These are phyloP conservation scores for Ensete ventricosum DNA, from an alignment of 176 grass and related monocot genomes.

Conservation along the genomic window DNA sequence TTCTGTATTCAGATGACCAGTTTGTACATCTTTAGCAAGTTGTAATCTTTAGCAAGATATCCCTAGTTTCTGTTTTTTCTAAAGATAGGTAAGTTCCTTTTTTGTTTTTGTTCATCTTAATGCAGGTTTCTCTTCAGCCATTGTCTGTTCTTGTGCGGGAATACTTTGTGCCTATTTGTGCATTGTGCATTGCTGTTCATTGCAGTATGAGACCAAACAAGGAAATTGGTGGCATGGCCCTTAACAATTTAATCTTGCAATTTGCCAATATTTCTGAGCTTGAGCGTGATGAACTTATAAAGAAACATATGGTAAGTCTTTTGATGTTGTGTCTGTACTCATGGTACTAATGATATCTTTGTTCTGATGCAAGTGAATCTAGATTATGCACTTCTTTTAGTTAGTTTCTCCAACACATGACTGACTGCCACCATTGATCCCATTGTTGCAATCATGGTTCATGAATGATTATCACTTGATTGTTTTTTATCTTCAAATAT, in stretches of 20 bases:
- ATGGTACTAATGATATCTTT: neutral
- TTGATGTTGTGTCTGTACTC: neutral
- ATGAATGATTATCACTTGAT: neutral
- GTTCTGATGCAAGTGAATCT: neutral
- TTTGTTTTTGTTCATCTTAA: slow-evolving; percentile 16
- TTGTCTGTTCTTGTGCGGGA: slow-evolving; percentile 61
- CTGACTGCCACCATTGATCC: neutral
- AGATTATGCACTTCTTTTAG: too few relatives aligned
- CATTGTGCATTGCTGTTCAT: slow-evolving; percentile 58
- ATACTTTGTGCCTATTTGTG: slow-evolving; percentile 86
- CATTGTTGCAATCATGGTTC: neutral
- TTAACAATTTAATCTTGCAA: slow-evolving; percentile 72
- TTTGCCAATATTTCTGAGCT: slow-evolving; percentile 71
- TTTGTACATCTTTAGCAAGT: neutral
- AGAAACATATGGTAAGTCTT: slow-evolving; percentile 71
- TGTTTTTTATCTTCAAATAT: neutral
- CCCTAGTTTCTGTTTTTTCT: neutral
- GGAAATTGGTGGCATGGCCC: slow-evolving; percentile 51
- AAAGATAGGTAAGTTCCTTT: neutral
- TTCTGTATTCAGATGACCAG: neutral
- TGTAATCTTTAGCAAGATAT: neutral
- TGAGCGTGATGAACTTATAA: slow-evolving; percentile 90
- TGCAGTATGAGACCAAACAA: slow-evolving; percentile 56
- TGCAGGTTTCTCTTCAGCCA: slow-evolving; percentile 58
- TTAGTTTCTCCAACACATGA: too few relatives aligned